Conservation (phyloP, 2,329 filamentous ascomycete species). For the Monosporascus sp. region DNA sequence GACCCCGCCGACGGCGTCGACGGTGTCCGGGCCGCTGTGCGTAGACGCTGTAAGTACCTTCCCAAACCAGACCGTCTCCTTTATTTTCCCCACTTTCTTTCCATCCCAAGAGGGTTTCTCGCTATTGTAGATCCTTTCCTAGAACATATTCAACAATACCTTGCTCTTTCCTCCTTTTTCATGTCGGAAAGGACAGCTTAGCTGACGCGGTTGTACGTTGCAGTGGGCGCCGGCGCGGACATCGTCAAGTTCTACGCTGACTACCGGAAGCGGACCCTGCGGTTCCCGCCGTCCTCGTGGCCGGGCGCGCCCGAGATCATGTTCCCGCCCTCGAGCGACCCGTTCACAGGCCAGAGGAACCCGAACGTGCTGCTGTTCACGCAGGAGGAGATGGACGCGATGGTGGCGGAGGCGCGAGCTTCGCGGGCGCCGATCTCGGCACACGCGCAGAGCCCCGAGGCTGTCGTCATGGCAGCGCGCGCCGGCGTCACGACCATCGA, state of each 20-base stretch:
- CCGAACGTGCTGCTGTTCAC: conserved; percentile 40
- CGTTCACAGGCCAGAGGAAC: conserved; percentile 24
- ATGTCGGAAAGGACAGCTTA: no score
- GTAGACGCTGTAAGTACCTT: conserved; percentile 26
- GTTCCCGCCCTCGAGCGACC: conserved; percentile 29
- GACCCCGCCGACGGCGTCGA: conserved; percentile 44
- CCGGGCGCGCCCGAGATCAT: conserved; percentile 23
- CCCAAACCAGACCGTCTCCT: background rate
- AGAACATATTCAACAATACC: background rate
- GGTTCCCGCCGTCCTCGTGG: conserved; percentile 31
- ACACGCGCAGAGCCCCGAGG: conserved; percentile 36
- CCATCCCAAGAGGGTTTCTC: background rate
- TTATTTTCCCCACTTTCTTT: background rate
- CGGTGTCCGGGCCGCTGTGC: conserved; percentile 40
- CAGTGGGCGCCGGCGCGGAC: conserved; percentile 42
- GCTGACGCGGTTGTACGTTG: no score
- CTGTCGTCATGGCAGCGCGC: conserved; percentile 38
- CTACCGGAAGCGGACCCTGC: conserved; percentile 38
- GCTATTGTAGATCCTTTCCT: background rate
- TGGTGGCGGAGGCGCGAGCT: conserved; percentile 41
- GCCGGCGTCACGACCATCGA: conserved; percentile 45
- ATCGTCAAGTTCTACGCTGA: conserved; percentile 49
- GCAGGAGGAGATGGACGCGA: conserved; percentile 44
- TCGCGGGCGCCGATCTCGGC: conserved; percentile 38
- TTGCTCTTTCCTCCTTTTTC: no score